Evolutionary conservation across 2,329 filamentous ascomycete genomes (phyloP).

Genomic region (Lecanicillium sp.): DNA sequence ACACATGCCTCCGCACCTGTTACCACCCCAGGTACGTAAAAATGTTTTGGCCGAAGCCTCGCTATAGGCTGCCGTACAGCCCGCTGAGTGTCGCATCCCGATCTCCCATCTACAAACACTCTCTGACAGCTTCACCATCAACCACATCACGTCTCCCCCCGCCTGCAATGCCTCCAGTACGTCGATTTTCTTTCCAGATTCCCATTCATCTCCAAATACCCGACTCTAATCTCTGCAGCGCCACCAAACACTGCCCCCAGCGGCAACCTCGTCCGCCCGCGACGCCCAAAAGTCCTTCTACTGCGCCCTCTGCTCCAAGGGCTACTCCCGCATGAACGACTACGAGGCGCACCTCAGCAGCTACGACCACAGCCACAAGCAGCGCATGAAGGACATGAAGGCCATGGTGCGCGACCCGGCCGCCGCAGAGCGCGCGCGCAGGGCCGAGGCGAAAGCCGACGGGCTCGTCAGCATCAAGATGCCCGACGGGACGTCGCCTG

Average conservation of each 20-base stretch:
- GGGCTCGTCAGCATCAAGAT: constrained; percentile 64
- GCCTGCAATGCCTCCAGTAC: constrained; percentile 5
- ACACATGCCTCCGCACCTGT: no score
- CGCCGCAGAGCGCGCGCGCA: constrained; percentile 58
- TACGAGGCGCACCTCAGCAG: constrained; percentile 91
- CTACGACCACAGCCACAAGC: constrained; percentile 94
- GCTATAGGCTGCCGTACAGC: no score
- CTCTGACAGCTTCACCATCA: background rate
- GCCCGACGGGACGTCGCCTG: constrained; percentile 28
- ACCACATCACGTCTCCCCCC: no score
- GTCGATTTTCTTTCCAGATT: background rate
- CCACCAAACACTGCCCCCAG: constrained; percentile 52
- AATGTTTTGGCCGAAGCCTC: no score
- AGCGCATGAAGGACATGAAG: constrained; percentile 83
- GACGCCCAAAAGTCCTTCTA: constrained; percentile 77
- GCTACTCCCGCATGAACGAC: constrained; percentile 91
- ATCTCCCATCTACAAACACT: background rate
- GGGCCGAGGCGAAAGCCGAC: constrained; percentile 64
- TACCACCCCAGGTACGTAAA: no score
- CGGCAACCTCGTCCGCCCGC: constrained; percentile 59
- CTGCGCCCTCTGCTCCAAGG: constrained; percentile 85
- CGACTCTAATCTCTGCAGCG: constrained; percentile 44
- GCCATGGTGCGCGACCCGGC: constrained; percentile 69
- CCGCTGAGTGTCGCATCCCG: background rate
- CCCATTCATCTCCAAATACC: background rate